Evolutionary conservation across 306 rosid species (phyloP).

Genomic region (Inga laurina): DNA sequence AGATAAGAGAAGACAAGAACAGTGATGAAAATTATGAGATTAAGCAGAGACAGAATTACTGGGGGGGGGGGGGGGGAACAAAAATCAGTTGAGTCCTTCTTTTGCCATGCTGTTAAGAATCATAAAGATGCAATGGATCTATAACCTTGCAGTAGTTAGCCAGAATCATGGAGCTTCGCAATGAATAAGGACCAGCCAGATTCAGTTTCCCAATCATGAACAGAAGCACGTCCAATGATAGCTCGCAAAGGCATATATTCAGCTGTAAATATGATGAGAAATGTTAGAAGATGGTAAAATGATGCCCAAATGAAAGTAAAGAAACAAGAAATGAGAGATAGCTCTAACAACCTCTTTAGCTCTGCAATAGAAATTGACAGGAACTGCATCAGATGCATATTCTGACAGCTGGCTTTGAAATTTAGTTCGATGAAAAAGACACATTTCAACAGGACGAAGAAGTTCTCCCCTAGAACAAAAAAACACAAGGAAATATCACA

Average conservation of each 20-base stretch:
- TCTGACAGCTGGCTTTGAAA: conserved; percentile 46
- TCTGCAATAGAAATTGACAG: conserved; percentile 74
- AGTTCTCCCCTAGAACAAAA: conserved; percentile 68
- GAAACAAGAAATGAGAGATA: conserved; percentile 31
- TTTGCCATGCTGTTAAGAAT: background rate
- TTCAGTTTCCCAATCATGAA: conserved; percentile 72
- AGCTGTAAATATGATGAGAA: conserved; percentile 55
- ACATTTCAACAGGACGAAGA: conserved; percentile 69
- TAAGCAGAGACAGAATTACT: conserved; percentile 11
- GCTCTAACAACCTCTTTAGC: conserved; percentile 64
- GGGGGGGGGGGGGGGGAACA: background rate
- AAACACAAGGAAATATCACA: conserved; percentile 11
- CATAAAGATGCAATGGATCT: conserved; percentile 17
- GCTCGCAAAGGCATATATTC: conserved; percentile 69
- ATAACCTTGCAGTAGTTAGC: conserved; percentile 90
- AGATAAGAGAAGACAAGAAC: conserved; percentile 14
- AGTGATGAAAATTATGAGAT: conserved; percentile 21
- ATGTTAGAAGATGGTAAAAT: conserved; percentile 31
- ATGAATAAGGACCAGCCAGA: conserved; percentile 84
- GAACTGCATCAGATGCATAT: conserved; percentile 55
- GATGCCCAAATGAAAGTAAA: conserved; percentile 27
- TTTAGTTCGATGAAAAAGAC: conserved; percentile 65
- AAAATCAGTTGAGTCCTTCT: conserved; percentile 23
- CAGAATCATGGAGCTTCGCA: conserved; percentile 63
- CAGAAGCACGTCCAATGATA: conserved; percentile 83